Percentiles rank a stretch among this genome's conserved stretches.
These are phyloP conservation scores for Talaromyces sp. DNA, from an alignment of 2,329 filamentous ascomycete species.

Conservation along the genomic window DNA sequence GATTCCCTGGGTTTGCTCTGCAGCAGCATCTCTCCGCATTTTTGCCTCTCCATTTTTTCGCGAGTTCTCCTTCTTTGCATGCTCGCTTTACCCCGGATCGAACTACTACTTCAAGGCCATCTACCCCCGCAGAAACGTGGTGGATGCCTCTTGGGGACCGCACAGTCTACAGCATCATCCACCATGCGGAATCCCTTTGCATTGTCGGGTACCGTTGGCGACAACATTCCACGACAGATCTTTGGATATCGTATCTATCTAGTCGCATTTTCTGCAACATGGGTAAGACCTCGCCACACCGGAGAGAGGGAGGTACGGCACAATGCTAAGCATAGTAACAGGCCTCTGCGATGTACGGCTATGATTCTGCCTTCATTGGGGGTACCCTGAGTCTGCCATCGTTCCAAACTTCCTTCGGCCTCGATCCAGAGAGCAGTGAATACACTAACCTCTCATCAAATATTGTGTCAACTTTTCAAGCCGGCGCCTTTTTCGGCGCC, in stretches of 20 bases:
- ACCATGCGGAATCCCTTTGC: conserved; percentile 9
- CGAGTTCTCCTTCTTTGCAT: background rate
- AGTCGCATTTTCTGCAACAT: conserved; percentile 2
- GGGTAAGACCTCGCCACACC: background rate
- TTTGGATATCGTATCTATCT: conserved; percentile 6
- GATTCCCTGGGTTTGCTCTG: background rate
- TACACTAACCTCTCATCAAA: conserved; percentile 2
- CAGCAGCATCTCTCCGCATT: background rate
- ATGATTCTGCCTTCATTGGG: conserved; percentile 10
- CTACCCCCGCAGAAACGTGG: background rate
- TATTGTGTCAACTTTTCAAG: conserved; percentile 9
- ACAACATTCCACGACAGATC: background rate
- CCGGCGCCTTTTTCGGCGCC: conserved; percentile 10
- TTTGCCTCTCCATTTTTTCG: background rate
- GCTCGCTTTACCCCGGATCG: background rate
- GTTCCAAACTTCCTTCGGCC: conserved; percentile 6
- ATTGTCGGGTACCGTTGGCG: background rate
- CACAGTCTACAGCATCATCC: background rate
- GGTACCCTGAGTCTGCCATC: conserved; percentile 5
- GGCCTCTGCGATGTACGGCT: conserved; percentile 9
- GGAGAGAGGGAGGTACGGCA: background rate
- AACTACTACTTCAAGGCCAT: background rate
- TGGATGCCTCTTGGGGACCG: background rate
- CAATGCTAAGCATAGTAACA: background rate
- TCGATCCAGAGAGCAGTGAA: background rate